A percentile compares a stretch with the other conserved stretches of the same genome.
These are phyloP conservation scores for Calonectria pseudoreteaudii DNA, from an alignment of 2,329 filamentous ascomycete species.

Conservation along the genomic window DNA sequence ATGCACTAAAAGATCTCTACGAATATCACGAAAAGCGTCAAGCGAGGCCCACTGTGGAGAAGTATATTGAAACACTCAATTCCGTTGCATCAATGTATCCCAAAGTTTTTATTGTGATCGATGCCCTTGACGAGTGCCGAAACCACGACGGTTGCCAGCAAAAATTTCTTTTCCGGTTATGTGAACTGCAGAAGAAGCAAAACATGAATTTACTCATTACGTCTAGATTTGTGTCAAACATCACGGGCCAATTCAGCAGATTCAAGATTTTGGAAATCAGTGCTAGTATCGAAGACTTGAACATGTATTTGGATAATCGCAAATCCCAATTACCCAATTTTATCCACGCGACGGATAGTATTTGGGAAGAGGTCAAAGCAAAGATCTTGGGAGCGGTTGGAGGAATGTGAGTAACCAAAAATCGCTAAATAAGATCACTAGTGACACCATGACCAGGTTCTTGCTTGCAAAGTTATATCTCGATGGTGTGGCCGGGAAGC, in stretches of 20 bases:
- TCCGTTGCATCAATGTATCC: neutral
- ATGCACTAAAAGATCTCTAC: neutral
- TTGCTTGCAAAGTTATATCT: neutral
- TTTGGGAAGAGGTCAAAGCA: neutral
- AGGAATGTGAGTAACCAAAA: neutral
- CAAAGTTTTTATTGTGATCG: slow-evolving; percentile 31
- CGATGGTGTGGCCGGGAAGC: neutral
- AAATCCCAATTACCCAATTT: neutral
- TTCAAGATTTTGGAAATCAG: slow-evolving; percentile 20
- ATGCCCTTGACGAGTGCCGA: slow-evolving; percentile 43
- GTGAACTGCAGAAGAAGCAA: neutral
- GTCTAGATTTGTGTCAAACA: slow-evolving; percentile 33
- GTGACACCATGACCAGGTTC: neutral
- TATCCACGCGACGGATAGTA: rapidly evolving
- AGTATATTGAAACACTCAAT: neutral
- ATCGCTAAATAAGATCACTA: neutral
- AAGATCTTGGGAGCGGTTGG: neutral
- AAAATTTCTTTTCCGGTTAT: slow-evolving; percentile 6
- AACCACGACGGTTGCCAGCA: rapidly evolving
- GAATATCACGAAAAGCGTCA: neutral
- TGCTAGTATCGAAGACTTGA: slow-evolving; percentile 29
- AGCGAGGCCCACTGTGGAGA: neutral
- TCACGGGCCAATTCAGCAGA: slow-evolving; percentile 11
- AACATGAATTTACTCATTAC: slow-evolving; percentile 37
- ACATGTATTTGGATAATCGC: slow-evolving; percentile 8